phyloP scores from a whole-genome alignment of 352 stramenopile species.

The Pythium utonaiense region DNA sequence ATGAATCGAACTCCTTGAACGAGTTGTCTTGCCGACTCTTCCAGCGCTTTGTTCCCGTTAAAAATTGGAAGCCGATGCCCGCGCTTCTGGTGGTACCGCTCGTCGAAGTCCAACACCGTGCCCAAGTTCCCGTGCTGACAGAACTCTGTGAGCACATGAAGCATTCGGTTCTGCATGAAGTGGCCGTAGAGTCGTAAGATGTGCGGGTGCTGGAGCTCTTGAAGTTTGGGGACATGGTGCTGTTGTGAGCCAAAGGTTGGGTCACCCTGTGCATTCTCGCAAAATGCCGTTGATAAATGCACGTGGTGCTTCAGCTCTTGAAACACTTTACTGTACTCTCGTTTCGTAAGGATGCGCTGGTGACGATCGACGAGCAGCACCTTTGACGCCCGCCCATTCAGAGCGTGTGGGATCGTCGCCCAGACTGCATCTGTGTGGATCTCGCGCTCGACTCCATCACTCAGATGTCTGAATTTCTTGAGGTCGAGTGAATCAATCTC shows the following conservation, averaged over 20 bases:
- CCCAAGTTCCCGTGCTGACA: constrained; percentile 18
- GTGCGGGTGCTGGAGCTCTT: constrained; percentile 23
- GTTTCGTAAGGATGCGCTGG: constrained; percentile 14
- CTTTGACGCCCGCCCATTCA: constrained; percentile 7
- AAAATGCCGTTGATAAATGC: constrained; percentile 5
- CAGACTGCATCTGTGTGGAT: constrained; percentile 17
- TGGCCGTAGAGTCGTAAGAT: constrained; percentile 16
- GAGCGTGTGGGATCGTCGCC: constrained; percentile 17
- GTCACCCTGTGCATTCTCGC: neutral
- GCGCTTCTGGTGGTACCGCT: constrained; percentile 1
- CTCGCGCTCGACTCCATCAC: neutral
- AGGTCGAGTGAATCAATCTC: constrained; percentile 18
- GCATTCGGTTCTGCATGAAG: constrained; percentile 17
- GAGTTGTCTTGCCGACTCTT: constrained; percentile 6
- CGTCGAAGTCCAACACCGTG: constrained; percentile 6
- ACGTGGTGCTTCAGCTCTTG: constrained; percentile 22
- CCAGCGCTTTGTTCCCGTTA: constrained; percentile 1
- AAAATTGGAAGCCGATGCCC: constrained; percentile 13
- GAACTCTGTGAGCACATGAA: constrained; percentile 19
- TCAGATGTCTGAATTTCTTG: constrained; percentile 1
- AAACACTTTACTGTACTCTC: constrained; percentile 7
- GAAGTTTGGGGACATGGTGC: neutral
- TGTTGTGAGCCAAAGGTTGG: neutral
- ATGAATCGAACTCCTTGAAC: constrained; percentile 17
- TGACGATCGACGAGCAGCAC: constrained; percentile 17